phyloP scores from a whole-genome alignment of 2,329 filamentous ascomycete species.

The Colletotrichum neosansevieriae region DNA sequence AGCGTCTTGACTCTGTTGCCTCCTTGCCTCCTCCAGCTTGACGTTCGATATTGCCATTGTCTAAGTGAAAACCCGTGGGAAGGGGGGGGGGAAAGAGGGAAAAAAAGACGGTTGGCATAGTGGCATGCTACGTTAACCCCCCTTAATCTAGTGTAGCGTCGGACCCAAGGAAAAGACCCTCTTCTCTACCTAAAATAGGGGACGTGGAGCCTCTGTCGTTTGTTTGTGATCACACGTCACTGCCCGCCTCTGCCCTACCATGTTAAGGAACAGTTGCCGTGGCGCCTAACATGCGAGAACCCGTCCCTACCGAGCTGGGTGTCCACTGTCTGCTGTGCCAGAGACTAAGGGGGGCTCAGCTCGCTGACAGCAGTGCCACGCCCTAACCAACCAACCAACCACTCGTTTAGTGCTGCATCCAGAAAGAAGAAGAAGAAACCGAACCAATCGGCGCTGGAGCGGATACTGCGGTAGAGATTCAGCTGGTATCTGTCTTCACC shows the following conservation, averaged over 20 bases:
- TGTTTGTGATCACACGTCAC: slow-evolving; percentile 34
- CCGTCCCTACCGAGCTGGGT: background rate
- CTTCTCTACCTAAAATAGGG: slow-evolving; percentile 17
- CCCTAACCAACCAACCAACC: slow-evolving; percentile 4
- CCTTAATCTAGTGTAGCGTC: slow-evolving; percentile 26
- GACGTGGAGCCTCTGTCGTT: slow-evolving; percentile 16
- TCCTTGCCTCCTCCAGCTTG: slow-evolving; percentile 13
- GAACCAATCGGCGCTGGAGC: slow-evolving; percentile 26
- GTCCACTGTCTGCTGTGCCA: too few relatives aligned
- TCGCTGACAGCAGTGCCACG: slow-evolving; percentile 6
- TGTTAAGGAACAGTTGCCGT: background rate
- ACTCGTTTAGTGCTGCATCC: background rate
- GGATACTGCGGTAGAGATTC: background rate
- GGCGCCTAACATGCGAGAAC: background rate
- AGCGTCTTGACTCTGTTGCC: background rate
- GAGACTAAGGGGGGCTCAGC: slow-evolving; percentile 5
- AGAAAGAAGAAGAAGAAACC: background rate
- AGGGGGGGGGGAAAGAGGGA: too few relatives aligned
- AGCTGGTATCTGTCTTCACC: background rate
- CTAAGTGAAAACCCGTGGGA: background rate
- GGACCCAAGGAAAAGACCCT: background rate
- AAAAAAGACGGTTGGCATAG: background rate
- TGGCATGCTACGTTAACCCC: slow-evolving; percentile 26
- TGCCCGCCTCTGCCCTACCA: slow-evolving; percentile 5
- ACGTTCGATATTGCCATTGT: background rate